Base-by-base conservation (phyloP, 306 rosid genomes). In the Citrullus mucosospermus region DNA sequence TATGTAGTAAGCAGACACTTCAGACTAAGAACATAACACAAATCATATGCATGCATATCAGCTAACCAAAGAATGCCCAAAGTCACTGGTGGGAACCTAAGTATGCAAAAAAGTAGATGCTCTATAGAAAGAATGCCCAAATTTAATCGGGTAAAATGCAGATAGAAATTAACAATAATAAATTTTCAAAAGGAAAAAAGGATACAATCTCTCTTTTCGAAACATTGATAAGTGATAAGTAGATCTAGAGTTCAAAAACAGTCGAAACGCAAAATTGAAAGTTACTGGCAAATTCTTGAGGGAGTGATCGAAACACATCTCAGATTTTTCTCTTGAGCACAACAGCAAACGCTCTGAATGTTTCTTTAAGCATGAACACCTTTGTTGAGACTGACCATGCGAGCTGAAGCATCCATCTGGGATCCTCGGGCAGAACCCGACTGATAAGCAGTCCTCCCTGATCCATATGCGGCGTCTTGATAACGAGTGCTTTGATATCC, bases 321-420 rank as follows among this genome's bases (percentile, higher is more conserved):
- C 20, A 6, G 32, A 4, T 32, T 32, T 39, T n/a, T 43, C 73
- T 17, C 36, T 18, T 65, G 38, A 36, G 50, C 74, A 67, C 53
- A 43, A 53, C 8, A 46, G 8, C 9, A 15, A 73, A 8, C 4
- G 17, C 61, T 30, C 13, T 71, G 59, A 34, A 9, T 32, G 32
- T 16, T 62, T 50, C 60, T 28, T 67, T 43, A 93, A 66, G 93
- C 87, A 15, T 32, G 44, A 34, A 88, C 80, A 4, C 92, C 93
- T 78, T 83, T 84, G 84, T 82, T 80, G 28, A 93, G 93, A 85
- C 91, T 91, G 75, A 93, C 97, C 98, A 91, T 91, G 60, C 93
- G 97, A 13, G 90, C 82, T 55, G 95, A 88, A 59, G 75, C 63
- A 78, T 91, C 97, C 67, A 82, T 84, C n/a, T 90, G 97, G 43